Conservation (phyloP, 306 rosid species). For the Trifolium subterraneum region DNA sequence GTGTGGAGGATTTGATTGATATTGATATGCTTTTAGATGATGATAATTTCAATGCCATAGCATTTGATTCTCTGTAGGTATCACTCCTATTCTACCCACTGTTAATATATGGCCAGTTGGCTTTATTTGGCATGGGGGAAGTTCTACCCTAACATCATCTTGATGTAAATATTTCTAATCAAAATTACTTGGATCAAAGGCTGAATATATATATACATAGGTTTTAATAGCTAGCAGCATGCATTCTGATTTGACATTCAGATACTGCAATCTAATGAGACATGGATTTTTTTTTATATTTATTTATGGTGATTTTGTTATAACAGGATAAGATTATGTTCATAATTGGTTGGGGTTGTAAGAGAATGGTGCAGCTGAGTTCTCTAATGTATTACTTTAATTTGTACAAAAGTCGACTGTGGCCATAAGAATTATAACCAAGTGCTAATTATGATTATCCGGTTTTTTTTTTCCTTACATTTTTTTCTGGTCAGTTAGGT, state of each 20-base stretch:
- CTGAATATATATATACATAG: slow-evolving; percentile 48
- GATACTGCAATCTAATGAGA: slow-evolving; percentile 43
- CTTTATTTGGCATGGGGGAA: slow-evolving; percentile 47
- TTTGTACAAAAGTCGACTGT: slow-evolving; percentile 40
- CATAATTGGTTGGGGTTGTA: slow-evolving; percentile 38
- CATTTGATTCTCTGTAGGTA: slow-evolving; percentile 53
- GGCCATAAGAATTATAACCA: slow-evolving; percentile 29
- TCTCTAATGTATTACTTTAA: slow-evolving; percentile 35
- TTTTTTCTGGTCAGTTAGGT: not conserved
- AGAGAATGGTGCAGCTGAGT: slow-evolving; percentile 44
- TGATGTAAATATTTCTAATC: slow-evolving; percentile 55
- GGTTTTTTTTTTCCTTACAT: slow-evolving; percentile 10
- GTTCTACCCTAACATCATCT: slow-evolving; percentile 42
- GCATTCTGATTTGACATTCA: slow-evolving; percentile 41
- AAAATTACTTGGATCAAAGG: slow-evolving; percentile 41
- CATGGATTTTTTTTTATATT: slow-evolving; percentile 46
- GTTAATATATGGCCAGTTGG: slow-evolving; percentile 53
- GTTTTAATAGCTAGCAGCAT: slow-evolving; percentile 42
- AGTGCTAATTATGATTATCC: slow-evolving; percentile 26
- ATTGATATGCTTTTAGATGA: slow-evolving; percentile 76
- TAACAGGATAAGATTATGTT: slow-evolving; percentile 38
- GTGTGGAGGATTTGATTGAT: slow-evolving; percentile 71
- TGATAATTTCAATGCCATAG: slow-evolving; percentile 71
- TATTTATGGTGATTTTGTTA: slow-evolving; percentile 32
- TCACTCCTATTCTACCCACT: slow-evolving; percentile 35